These are phyloP conservation scores for Odonthalia washingtoniensis DNA, from an alignment of 31 red algal genomes.

Conservation along the genomic window DNA sequence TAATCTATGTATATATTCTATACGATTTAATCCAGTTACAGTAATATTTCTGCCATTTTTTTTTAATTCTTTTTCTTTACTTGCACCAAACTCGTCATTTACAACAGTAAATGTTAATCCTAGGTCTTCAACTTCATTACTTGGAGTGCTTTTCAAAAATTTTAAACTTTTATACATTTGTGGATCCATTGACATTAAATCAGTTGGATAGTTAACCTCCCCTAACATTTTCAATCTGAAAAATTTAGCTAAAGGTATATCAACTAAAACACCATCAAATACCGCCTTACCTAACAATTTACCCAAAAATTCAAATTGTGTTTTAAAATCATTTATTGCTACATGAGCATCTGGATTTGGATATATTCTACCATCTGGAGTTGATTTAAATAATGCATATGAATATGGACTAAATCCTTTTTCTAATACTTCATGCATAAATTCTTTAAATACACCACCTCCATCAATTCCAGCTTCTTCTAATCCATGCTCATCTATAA, in stretches of 20 bases:
- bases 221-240: conserved; percentile 91
- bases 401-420: conserved; percentile 82
- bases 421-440: conserved; percentile 92
- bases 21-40: conserved; percentile 84
- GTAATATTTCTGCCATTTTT: conserved; percentile 74
- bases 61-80: conserved; percentile 81
- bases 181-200: conserved; percentile 90
- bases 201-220: conserved; percentile 81
- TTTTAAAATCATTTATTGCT: conserved; percentile 69
- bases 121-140: conserved; percentile 73
- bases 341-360: conserved; percentile 85
- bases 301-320: conserved; percentile 93
- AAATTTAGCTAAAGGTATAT: conserved; percentile 88
- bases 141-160: conserved; percentile 71
- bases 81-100: conserved; percentile 82
- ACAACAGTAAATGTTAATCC: conserved; percentile 93
- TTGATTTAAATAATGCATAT: conserved; percentile 89
- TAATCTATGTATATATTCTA: conserved; percentile 98
- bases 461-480: conserved; percentile 99
- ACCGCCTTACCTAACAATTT: conserved; percentile 95
- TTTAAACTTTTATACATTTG: conserved; percentile 95
- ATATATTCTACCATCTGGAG: conserved; percentile 77
- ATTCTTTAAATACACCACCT: conserved; percentile 99
- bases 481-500: conserved; percentile 96
- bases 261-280: conserved; percentile 89